A percentile compares a stretch with the other conserved stretches of the same genome.
Evolutionary conservation across 108 stramenopile species (phyloP).

Genomic region (Skeletonema marinoi): DNA sequence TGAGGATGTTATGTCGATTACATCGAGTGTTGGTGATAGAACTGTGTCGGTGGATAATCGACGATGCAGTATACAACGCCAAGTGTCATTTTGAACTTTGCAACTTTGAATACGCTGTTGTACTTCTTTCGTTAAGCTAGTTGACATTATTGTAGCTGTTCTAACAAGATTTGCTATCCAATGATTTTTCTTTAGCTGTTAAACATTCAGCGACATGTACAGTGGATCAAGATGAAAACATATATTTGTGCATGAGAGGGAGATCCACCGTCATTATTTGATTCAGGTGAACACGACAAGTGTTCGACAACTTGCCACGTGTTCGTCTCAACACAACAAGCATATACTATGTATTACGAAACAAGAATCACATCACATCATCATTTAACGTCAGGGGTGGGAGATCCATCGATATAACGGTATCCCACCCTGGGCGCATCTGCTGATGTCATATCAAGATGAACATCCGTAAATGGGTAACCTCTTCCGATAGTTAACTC

Average conservation of each 20-base stretch:
- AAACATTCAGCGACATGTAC: background rate
- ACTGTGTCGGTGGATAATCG: constrained; percentile 1
- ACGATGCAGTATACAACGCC: background rate
- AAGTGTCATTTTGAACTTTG: background rate
- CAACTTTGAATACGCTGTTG: background rate
- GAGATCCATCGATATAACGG: background rate
- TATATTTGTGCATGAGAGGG: background rate
- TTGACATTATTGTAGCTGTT: no score
- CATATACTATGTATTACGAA: background rate
- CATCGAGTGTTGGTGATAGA: background rate
- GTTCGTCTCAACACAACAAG: no score
- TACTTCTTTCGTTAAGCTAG: background rate
- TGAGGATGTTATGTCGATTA: background rate
- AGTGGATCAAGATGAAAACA: background rate
- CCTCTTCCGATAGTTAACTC: constrained; percentile 28
- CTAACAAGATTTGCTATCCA: no score
- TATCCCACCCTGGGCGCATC: constrained; percentile 1
- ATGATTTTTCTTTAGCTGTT: background rate
- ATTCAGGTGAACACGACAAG: background rate
- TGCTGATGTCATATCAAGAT: background rate
- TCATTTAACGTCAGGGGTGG: background rate
- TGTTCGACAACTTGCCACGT: background rate
- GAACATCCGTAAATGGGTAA: constrained; percentile 35
- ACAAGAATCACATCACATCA: background rate
- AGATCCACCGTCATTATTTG: background rate